Conservation (phyloP, 164 flowering plant genomes). For the Stephania japonica region DNA sequence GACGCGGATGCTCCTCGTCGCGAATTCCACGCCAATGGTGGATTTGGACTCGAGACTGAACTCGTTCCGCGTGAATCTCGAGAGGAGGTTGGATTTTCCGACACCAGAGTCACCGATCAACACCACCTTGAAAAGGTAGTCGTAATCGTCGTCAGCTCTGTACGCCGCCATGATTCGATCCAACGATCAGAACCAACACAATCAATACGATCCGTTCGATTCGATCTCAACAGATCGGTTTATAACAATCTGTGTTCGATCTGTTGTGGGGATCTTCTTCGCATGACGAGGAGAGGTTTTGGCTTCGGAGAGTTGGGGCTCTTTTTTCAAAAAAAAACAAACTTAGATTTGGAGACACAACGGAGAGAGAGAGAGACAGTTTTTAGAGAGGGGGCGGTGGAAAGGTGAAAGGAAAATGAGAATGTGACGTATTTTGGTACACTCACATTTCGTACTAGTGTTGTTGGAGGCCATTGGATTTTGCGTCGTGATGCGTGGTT, state of each 20-base stretch:
- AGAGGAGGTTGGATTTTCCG: constrained; percentile 56
- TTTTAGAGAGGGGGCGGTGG: neutral
- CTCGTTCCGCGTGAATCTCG: constrained; percentile 53
- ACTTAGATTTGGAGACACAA: neutral
- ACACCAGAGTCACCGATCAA: constrained; percentile 71
- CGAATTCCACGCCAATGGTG: constrained; percentile 74
- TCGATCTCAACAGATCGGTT: no score
- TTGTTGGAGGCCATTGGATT: no score
- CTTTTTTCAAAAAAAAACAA: neutral
- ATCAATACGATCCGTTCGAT: neutral
- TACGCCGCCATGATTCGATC: constrained; percentile 30
- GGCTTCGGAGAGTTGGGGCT: neutral
- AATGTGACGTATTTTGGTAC: no score
- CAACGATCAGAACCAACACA: neutral
- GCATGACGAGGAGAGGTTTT: neutral
- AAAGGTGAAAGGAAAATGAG: neutral
- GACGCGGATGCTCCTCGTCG: constrained; percentile 56
- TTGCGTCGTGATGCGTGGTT: no score
- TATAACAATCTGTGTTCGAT: neutral
- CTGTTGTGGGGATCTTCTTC: neutral
- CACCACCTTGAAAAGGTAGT: constrained; percentile 70
- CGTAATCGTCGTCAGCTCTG: constrained; percentile 71
- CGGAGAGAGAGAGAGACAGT: neutral
- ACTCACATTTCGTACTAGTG: no score
- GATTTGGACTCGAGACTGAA: constrained; percentile 70